Evolutionary conservation across 140 eudicot species (phyloP), one percentile per base, ranked within the genome.

Genomic region (Stevia rebaudiana): DNA sequence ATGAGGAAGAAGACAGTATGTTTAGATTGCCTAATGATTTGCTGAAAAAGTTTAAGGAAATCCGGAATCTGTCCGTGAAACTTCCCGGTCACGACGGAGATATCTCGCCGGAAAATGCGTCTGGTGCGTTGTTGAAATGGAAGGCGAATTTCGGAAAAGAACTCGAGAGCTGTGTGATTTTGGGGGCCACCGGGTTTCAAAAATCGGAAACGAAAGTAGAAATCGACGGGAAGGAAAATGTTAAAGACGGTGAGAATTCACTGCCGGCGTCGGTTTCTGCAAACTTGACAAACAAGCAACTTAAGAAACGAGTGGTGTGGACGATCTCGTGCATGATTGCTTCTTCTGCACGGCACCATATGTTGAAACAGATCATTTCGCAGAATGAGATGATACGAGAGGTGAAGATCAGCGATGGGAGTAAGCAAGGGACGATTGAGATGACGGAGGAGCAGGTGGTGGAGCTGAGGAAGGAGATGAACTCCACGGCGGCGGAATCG

Each of bases 251-350:
- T 1, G 51, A 61, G 1, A 5, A 0, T 0, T 6, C 44, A 18
- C 8, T 50, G 11, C 39, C 57, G 11, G 19, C 40, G 40, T 13
- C 22, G 1, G 12, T 7, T 21, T 28, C 60, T 30, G n/a, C 47
- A 22, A 23, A 66, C 40, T 28, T 78, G 25, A 64, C 71, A 6
- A 81, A 77, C 52, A 79, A 68, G 1, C 80, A 78, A 15, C 65
- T 86, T 33, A 86, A 83, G 68, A 69, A 76, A 70, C 76, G 95
- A 41, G 82, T 86, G 0, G 84, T 86, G 37, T 86, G 95, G 95
- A 83, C 80, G 36, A 83, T 86, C 4, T 86, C 95, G 11, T 86
- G 87, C 64, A 43, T 86, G 61, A 83, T 86, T 50, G 87, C 95
- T 6, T 84, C 90, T 0, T 86, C 90, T 0, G 87, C 85, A 4